Conservation (phyloP, 2,329 filamentous ascomycete species). For the Endothia cerciana region DNA sequence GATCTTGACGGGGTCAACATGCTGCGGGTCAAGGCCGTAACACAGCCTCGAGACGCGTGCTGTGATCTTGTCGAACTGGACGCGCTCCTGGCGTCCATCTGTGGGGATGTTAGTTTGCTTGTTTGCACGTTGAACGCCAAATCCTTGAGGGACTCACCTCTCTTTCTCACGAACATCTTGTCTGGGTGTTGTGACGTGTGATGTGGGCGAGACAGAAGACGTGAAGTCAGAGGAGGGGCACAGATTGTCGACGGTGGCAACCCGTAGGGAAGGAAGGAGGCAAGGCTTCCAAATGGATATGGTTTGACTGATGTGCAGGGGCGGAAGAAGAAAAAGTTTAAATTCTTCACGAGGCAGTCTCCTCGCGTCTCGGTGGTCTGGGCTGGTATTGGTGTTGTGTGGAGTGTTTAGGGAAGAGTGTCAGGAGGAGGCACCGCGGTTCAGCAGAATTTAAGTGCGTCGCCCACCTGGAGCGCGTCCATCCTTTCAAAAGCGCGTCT, state of each 20-base stretch:
- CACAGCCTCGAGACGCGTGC: slow-evolving; percentile 96
- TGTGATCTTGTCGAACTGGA: slow-evolving; percentile 99
- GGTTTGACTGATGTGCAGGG: not conserved
- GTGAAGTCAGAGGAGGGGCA: slow-evolving; percentile 14
- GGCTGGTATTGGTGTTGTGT: slow-evolving; percentile 2
- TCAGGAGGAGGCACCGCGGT: slow-evolving; percentile 9
- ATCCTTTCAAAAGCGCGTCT: slow-evolving; percentile 24
- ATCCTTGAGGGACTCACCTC: slow-evolving; percentile 52
- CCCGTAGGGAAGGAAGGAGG: slow-evolving; percentile 14
- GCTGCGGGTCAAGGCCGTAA: slow-evolving; percentile 92
- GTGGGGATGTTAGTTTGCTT: slow-evolving; percentile 13
- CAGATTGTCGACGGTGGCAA: slow-evolving; percentile 13
- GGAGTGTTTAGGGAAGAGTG: slow-evolving; percentile 5
- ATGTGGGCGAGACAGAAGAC: slow-evolving; percentile 1
- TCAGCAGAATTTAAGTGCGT: slow-evolving; percentile 28
- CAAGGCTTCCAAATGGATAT: not conserved
- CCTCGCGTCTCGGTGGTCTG: slow-evolving; percentile 1
- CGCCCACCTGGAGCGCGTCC: slow-evolving; percentile 20
- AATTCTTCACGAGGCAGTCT: slow-evolving; percentile 3
- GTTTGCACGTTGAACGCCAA: not conserved
- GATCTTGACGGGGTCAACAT: slow-evolving; percentile 97
- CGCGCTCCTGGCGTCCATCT: slow-evolving; percentile 99
- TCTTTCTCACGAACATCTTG: slow-evolving; percentile 67
- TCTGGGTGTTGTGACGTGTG: slow-evolving; percentile 31
- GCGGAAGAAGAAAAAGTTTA: not conserved